phyloP scores from a whole-genome alignment of 148 eudicot species.

The Amaranthus cruentus region DNA sequence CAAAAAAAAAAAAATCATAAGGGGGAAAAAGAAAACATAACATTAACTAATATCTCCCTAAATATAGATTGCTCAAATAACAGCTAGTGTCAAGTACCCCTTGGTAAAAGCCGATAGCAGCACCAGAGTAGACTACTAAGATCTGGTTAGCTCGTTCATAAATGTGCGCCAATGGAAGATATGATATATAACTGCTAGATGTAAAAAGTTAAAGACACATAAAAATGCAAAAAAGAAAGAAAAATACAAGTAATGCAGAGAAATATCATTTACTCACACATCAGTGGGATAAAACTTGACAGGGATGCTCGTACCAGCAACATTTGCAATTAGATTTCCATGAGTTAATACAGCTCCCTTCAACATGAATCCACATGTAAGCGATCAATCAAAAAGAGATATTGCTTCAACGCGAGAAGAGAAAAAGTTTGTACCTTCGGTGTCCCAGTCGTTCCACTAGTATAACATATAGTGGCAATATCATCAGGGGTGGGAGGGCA shows the following conservation, averaged over 20 bases:
- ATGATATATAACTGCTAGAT: slow-evolving; percentile 72
- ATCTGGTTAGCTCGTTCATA: slow-evolving; percentile 90
- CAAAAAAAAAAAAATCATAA: slow-evolving; percentile 1
- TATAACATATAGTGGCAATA: slow-evolving; percentile 84
- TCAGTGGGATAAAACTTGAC: slow-evolving; percentile 55
- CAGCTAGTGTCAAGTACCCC: slow-evolving; percentile 57
- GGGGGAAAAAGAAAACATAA: slow-evolving; percentile 5
- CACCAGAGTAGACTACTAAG: slow-evolving; percentile 48
- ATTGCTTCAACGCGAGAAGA: neutral
- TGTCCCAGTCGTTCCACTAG: slow-evolving; percentile 96
- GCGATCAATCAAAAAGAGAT: slow-evolving; percentile 1
- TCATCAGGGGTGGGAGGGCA: slow-evolving; percentile 78
- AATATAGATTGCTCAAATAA: neutral
- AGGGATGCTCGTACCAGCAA: slow-evolving; percentile 49
- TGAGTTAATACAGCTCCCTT: slow-evolving; percentile 88
- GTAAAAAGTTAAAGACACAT: slow-evolving; percentile 4
- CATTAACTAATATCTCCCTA: neutral
- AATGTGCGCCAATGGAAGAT: slow-evolving; percentile 97
- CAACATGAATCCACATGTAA: slow-evolving; percentile 10
- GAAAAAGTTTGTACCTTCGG: slow-evolving; percentile 61
- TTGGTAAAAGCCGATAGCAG: slow-evolving; percentile 94
- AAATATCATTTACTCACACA: slow-evolving; percentile 48
- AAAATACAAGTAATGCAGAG: neutral
- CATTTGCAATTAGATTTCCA: slow-evolving; percentile 74
- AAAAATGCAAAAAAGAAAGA: neutral